Conservation (phyloP, 2,329 filamentous ascomycete genomes). For the Didymella glomerata region DNA sequence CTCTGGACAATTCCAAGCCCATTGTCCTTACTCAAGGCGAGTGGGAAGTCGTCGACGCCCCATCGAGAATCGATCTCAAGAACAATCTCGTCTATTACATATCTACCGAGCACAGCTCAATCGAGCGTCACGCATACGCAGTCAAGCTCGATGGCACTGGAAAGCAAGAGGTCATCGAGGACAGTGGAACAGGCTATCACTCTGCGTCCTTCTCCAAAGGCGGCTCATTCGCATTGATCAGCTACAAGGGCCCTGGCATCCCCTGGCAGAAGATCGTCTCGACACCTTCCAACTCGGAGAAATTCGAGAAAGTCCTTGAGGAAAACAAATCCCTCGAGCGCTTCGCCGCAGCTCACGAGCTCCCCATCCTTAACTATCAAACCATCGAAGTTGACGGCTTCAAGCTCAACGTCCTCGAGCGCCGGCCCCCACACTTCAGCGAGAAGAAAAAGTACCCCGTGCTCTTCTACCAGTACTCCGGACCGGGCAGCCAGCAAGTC, state of each 20-base stretch:
- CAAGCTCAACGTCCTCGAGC: slow-evolving; percentile 77
- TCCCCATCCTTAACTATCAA: slow-evolving; percentile 83
- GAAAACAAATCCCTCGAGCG: slow-evolving; percentile 76
- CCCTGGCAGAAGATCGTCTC: slow-evolving; percentile 92
- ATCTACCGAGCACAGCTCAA: slow-evolving; percentile 84
- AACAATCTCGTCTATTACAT: slow-evolving; percentile 92
- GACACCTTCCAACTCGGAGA: slow-evolving; percentile 72
- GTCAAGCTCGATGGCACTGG: slow-evolving; percentile 83
- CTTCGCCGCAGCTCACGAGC: slow-evolving; percentile 76
- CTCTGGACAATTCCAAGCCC: slow-evolving; percentile 82
- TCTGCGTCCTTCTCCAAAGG: slow-evolving; percentile 82
- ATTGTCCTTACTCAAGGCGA: slow-evolving; percentile 84
- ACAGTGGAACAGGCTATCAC: slow-evolving; percentile 78
- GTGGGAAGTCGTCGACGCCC: slow-evolving; percentile 91
- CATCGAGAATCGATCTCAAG: slow-evolving; percentile 82
- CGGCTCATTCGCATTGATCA: slow-evolving; percentile 83
- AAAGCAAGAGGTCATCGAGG: slow-evolving; percentile 77
- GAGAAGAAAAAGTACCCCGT: slow-evolving; percentile 87
- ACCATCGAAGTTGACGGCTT: slow-evolving; percentile 85
- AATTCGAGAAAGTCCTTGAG: slow-evolving; percentile 77
- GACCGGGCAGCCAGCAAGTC: slow-evolving; percentile 91
- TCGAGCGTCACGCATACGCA: slow-evolving; percentile 89
- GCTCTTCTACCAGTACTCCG: slow-evolving; percentile 93
- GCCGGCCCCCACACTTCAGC: slow-evolving; percentile 88
- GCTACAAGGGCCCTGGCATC: slow-evolving; percentile 82